Conservation (phyloP, 2,329 filamentous ascomycete genomes). For the Pezicula rhizophila region DNA sequence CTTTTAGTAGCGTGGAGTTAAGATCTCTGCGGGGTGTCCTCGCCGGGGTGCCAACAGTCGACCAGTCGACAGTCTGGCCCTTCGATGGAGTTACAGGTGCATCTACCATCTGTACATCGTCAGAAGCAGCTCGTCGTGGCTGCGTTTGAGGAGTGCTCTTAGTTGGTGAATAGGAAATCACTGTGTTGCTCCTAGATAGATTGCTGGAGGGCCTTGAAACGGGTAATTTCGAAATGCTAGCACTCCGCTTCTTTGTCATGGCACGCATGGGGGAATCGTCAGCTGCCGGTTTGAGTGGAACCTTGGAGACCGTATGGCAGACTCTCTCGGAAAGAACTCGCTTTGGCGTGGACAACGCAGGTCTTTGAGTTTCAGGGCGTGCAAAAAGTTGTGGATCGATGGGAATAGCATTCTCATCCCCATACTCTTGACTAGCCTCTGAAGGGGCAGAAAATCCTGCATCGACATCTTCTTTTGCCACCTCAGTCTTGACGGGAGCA, state of each 20-base stretch:
- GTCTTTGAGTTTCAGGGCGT: constrained; percentile 3
- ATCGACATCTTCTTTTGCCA: background rate
- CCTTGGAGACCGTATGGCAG: constrained; percentile 72
- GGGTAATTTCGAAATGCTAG: constrained; percentile 36
- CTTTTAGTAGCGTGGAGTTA: constrained; percentile 51
- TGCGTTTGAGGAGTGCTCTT: constrained; percentile 28
- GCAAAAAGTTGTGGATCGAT: constrained; percentile 43
- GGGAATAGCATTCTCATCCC: constrained; percentile 58
- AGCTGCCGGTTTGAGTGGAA: constrained; percentile 64
- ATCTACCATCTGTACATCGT: constrained; percentile 12
- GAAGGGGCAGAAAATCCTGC: constrained; percentile 43
- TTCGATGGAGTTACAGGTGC: constrained; percentile 32
- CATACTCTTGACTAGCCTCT: constrained; percentile 60
- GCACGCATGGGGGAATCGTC: constrained; percentile 35
- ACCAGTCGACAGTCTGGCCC: constrained; percentile 46
- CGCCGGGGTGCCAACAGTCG: constrained; percentile 47
- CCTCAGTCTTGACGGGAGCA: background rate
- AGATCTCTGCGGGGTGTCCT: constrained; percentile 50
- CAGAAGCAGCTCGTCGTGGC: background rate
- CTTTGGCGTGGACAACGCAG: constrained; percentile 20
- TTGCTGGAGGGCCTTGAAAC: constrained; percentile 34
- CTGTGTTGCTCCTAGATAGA: constrained; percentile 42
- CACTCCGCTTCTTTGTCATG: constrained; percentile 33
- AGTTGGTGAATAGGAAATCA: constrained; percentile 48
- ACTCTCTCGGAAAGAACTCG: constrained; percentile 29